Conservation (phyloP, 1,139 yeast species). For the Ogataea hybrid region DNA sequence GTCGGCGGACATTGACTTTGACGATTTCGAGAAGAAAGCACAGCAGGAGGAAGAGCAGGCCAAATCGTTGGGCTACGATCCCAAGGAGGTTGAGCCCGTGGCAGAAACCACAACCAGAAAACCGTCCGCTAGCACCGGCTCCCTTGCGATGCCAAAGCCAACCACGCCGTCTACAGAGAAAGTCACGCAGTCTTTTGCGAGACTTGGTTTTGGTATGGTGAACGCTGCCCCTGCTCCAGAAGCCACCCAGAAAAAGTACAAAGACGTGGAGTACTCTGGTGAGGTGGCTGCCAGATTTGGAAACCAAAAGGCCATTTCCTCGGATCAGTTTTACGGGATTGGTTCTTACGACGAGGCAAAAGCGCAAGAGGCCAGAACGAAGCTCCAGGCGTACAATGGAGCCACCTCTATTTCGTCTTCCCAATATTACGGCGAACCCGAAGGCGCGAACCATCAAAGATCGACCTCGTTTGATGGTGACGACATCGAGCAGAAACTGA, state of each 20-base stretch:
- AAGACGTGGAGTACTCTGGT: conserved; percentile 54
- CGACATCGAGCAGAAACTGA: conserved; percentile 47
- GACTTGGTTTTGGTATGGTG: conserved; percentile 83
- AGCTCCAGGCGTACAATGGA: conserved; percentile 76
- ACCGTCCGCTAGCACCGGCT: conserved; percentile 12
- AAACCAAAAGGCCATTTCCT: conserved; percentile 87
- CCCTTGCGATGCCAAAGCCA: conserved; percentile 20
- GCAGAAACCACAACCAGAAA: conserved; percentile 23
- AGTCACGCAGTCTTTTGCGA: conserved; percentile 71
- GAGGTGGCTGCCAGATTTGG: conserved; percentile 79
- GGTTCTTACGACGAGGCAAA: conserved; percentile 79
- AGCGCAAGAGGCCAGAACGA: conserved; percentile 73
- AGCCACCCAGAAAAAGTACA: conserved; percentile 41
- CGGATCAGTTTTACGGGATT: conserved; percentile 92
- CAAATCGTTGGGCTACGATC: conserved; percentile 69
- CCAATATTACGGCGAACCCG: conserved; percentile 83
- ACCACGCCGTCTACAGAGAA: conserved; percentile 41
- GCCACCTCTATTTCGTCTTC: conserved; percentile 91
- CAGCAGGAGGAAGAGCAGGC: conserved; percentile 77
- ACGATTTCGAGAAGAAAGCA: conserved; percentile 86
- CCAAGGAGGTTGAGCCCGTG: conserved; percentile 38
- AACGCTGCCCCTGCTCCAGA: conserved; percentile 36
- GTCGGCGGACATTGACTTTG: conserved; percentile 76
- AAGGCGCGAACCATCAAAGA: conserved; percentile 34
- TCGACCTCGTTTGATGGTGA: conserved; percentile 32